These are phyloP conservation scores for Psilocybe azurescens DNA, from an alignment of 768 basidiomycete species.

Conservation along the genomic window DNA sequence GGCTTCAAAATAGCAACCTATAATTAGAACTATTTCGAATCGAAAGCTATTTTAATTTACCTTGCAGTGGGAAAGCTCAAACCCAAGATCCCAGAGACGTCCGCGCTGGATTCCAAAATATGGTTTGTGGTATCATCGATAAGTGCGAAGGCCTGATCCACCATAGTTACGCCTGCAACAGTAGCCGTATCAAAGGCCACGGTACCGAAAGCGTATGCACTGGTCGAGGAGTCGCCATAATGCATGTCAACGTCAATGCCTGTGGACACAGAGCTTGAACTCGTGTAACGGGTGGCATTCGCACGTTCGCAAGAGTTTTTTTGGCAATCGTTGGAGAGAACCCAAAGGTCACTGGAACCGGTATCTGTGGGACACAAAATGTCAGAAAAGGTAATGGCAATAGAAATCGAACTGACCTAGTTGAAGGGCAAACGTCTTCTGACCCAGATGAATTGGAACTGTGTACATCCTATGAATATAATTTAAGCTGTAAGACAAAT, in stretches of 20 bases:
- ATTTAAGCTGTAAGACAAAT: neutral
- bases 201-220: conserved; percentile 62
- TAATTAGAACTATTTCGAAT: neutral
- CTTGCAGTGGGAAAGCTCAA: conserved; percentile 72
- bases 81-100: conserved; percentile 66
- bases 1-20: conserved; percentile 12
- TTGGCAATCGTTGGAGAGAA: conserved; percentile 56
- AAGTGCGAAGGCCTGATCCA: conserved; percentile 58
- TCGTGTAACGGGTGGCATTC: conserved; percentile 47
- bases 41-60: conserved; percentile 33
- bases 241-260: conserved; percentile 42
- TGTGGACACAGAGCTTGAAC: conserved; percentile 39
- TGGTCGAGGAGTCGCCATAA: conserved; percentile 75
- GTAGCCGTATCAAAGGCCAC: conserved; percentile 59
- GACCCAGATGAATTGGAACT: conserved; percentile 40
- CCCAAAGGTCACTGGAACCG: conserved; percentile 76
- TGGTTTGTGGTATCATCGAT: conserved; percentile 63
- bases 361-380: conserved; percentile 50
- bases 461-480: conserved; percentile 33
- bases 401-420: conserved; percentile 27
- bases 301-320: conserved; percentile 42
- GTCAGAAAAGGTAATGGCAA: conserved; percentile 3
- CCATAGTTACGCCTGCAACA: conserved; percentile 56
- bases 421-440: conserved; percentile 33
- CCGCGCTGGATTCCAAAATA: conserved; percentile 51